Evolutionary conservation across 805 yeast genomes (phyloP).

Genomic region (Yamadazyma nakazawae): DNA sequence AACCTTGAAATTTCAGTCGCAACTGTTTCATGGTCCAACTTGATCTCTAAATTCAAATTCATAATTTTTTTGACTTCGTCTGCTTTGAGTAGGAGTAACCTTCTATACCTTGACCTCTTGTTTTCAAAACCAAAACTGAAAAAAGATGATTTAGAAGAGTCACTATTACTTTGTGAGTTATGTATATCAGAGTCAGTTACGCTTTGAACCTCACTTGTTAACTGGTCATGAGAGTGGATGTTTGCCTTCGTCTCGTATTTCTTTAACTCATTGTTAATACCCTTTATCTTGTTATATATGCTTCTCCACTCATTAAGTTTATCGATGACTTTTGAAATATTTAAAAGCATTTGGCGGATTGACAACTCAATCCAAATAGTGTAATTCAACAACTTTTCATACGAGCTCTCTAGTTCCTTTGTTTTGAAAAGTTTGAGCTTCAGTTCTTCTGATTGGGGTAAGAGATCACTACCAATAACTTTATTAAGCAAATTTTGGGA

Average conservation of each 20-base stretch:
- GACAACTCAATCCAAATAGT: slow-evolving; percentile 24
- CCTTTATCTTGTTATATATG: slow-evolving; percentile 24
- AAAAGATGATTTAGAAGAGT: slow-evolving; percentile 19
- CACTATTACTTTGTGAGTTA: background rate
- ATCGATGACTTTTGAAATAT: slow-evolving; percentile 20
- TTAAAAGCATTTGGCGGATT: slow-evolving; percentile 21
- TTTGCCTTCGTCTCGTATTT: slow-evolving; percentile 23
- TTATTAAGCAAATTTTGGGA: slow-evolving; percentile 15
- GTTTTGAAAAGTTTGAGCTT: slow-evolving; percentile 11
- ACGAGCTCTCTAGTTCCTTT: slow-evolving; percentile 2
- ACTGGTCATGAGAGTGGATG: slow-evolving; percentile 2
- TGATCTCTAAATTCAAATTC: slow-evolving; percentile 46
- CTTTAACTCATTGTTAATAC: slow-evolving; percentile 26
- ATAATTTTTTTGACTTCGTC: slow-evolving; percentile 42
- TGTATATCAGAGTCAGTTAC: background rate
- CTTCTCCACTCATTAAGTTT: slow-evolving; percentile 31
- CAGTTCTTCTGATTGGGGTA: background rate
- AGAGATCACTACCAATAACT: slow-evolving; percentile 8
- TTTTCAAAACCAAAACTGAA: slow-evolving; percentile 48
- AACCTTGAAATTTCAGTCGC: slow-evolving; percentile 64
- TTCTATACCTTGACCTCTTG: slow-evolving; percentile 46
- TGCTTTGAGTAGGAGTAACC: slow-evolving; percentile 36
- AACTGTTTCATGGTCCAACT: slow-evolving; percentile 52
- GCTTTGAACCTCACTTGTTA: background rate
- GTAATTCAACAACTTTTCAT: slow-evolving; percentile 14